Evolutionary conservation across 768 basidiomycete genomes (phyloP), one percentile per base, ranked within the genome.

Genomic region (Kwoniella sp.): DNA sequence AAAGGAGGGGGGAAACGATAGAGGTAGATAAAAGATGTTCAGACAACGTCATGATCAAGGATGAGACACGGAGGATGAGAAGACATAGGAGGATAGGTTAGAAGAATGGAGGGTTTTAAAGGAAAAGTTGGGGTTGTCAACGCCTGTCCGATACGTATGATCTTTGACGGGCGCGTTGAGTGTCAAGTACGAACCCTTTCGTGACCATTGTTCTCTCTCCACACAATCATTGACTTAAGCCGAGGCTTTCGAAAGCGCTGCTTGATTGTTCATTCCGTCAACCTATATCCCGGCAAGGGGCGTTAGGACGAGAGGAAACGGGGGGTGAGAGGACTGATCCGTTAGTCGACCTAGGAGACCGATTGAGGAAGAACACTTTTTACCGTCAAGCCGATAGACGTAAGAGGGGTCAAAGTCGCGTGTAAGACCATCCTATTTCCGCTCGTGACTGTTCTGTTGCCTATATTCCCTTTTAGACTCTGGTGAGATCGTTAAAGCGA

Each of bases 131-230:
- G 29, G 25, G 48, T 34, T 58, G 65, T 66, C 65, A 66, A 66
- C 65, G 56, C 63, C 63, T 65, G 63, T 58, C 55, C 26, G 23
- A 50, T 64, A 41, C 37, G 41, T 45, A 45, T 45, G 25, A 22
- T 15, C 26, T 45, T 45, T 45, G 63, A 65, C 63, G 34, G 62
- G 54, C 63, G 37, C 47, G 8, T 37, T 58, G 45, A 51, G 12
- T 52, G 25, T 58, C 38, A 28, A 65, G 55, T 65, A 65, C 63
- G 63, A 65, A 65, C 63, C 63, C 63, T 65, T 65, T 58, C 63
- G 63, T 57, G 56, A 65, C 63, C 63, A 58, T 55, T 22, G 37
- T 31, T 17, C 41, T 50, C 31, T 41, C 41, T 28, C 11, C 7
- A 54, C 31, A 56, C 55, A 37, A 41, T 4, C 50, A 38, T 31